Evolutionary conservation across 1,139 yeast species (phyloP).

Genomic region (Scheffersomyces parashehatae): DNA sequence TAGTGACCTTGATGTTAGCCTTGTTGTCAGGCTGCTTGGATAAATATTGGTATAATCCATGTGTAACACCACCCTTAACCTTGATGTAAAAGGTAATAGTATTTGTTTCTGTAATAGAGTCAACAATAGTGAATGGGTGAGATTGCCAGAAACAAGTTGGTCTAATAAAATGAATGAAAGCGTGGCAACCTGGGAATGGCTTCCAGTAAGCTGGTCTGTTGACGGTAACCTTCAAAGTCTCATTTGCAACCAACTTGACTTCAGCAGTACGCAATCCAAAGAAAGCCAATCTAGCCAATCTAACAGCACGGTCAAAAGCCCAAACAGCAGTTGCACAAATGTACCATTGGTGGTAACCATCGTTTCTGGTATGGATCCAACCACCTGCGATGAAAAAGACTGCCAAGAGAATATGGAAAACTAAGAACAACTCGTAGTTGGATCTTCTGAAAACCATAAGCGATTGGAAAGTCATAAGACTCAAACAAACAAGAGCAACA

Average conservation of each 20-base stretch:
- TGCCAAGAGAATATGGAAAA: constrained; percentile 60
- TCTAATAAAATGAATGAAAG: constrained; percentile 39
- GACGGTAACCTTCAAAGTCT: constrained; percentile 42
- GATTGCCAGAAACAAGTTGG: constrained; percentile 55
- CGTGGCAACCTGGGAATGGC: constrained; percentile 42
- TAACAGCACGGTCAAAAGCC: constrained; percentile 57
- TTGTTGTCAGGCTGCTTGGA: constrained; percentile 46
- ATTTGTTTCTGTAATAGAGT: constrained; percentile 28
- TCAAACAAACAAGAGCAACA: constrained; percentile 41
- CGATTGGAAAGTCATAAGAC: constrained; percentile 48
- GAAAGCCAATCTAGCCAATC: constrained; percentile 47
- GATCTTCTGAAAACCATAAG: constrained; percentile 52
- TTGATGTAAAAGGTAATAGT: constrained; percentile 35
- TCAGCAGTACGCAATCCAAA: constrained; percentile 56
- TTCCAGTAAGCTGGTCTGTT: constrained; percentile 38
- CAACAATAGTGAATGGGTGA: constrained; percentile 56
- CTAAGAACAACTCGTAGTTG: constrained; percentile 65
- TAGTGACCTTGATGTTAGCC: constrained; percentile 31
- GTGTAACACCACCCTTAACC: constrained; percentile 42
- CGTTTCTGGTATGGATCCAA: constrained; percentile 55
- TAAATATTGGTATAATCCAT: constrained; percentile 38
- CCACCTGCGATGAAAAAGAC: constrained; percentile 55
- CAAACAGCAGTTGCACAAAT: constrained; percentile 62
- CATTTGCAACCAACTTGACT: constrained; percentile 48
- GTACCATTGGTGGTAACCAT: constrained; percentile 48